A percentile compares a stretch with the other conserved stretches of the same genome.
Conservation (phyloP, 2,329 filamentous ascomycete species). For the Ceratocystiopsis sp. region DNA sequence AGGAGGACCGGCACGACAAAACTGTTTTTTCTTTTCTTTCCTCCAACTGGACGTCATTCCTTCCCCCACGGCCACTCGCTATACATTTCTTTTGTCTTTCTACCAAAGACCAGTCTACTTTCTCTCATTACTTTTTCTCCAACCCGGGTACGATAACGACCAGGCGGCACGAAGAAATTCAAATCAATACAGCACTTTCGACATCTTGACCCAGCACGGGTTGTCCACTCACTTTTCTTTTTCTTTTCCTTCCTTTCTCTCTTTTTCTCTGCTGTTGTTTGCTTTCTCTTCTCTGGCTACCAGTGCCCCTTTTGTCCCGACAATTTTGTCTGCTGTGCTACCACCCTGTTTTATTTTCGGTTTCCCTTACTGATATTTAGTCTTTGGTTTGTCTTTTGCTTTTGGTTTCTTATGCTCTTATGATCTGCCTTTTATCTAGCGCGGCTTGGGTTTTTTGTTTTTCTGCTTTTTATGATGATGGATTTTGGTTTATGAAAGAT, state of each 20-base stretch:
- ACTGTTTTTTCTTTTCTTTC: background rate
- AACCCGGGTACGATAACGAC: no score
- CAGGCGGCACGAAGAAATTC: no score
- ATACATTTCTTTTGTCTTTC: no score
- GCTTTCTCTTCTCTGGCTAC: no score
- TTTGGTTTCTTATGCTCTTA: background rate
- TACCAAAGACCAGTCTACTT: no score
- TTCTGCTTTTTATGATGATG: background rate
- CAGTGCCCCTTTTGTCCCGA: no score
- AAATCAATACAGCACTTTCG: no score
- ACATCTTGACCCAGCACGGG: no score
- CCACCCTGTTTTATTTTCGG: background rate
- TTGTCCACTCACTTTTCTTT: background rate
- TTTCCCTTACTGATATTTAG: background rate
- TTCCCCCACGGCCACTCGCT: no score
- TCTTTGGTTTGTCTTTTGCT: constrained; percentile 1
- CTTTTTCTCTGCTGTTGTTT: background rate
- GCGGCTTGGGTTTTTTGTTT: constrained; percentile 1
- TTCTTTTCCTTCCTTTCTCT: constrained; percentile 2
- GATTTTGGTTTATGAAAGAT: background rate
- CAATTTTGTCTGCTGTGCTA: background rate
- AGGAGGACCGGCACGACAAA: background rate
- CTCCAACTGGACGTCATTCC: no score
- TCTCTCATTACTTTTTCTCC: background rate
- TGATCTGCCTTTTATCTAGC: background rate